Evolutionary conservation across 331 rosid genomes (phyloP).

Genomic region (Malus hybrid): DNA sequence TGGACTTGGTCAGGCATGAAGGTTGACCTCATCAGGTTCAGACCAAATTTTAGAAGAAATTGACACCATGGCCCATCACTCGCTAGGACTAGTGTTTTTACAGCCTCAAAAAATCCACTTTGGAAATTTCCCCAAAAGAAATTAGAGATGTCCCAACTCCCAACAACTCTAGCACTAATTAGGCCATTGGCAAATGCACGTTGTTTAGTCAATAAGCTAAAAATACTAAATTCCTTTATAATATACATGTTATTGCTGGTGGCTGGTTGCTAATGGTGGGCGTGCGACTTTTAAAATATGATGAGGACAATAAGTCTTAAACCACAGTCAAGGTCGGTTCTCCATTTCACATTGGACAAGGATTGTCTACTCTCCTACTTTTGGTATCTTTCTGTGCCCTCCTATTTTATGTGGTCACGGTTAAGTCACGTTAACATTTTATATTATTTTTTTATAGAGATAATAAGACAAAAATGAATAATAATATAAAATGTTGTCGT

Average conservation of each 20-base stretch:
- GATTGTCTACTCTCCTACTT: too few relatives aligned
- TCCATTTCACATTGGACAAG: background rate
- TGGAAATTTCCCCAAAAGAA: background rate
- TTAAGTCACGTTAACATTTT: too few relatives aligned
- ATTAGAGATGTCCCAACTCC: background rate
- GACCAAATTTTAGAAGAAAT: background rate
- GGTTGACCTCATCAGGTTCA: background rate
- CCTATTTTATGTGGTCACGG: too few relatives aligned
- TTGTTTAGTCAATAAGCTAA: too few relatives aligned
- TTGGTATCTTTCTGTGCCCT: too few relatives aligned
- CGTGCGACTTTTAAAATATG: background rate
- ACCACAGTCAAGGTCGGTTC: background rate
- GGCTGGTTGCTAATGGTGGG: background rate
- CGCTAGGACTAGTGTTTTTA: background rate
- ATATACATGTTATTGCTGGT: too few relatives aligned
- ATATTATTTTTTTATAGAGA: too few relatives aligned
- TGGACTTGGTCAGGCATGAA: background rate
- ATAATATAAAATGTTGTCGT: too few relatives aligned
- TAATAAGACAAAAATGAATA: too few relatives aligned
- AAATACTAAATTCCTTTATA: too few relatives aligned
- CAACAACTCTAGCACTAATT: background rate
- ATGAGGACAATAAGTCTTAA: background rate
- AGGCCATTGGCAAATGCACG: background rate
- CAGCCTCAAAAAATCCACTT: slow-evolving; percentile 3
- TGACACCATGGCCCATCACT: background rate